Evolutionary conservation across 306 rosid genomes (phyloP), one percentile per base, ranked within the genome.

Genomic region (Carpinus fangiana): DNA sequence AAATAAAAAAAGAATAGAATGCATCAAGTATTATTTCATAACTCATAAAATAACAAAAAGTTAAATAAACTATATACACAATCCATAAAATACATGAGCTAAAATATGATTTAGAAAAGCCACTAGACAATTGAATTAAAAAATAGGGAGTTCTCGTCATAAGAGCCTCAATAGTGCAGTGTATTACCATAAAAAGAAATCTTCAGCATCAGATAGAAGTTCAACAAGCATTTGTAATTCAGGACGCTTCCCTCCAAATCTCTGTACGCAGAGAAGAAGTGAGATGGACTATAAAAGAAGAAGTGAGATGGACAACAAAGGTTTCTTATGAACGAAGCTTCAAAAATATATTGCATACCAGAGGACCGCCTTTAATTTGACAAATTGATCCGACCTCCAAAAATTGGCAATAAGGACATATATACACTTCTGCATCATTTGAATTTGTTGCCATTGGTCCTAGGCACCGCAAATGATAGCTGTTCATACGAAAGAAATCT

Each of bases 391-490:
- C 90, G 71, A 67, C 82, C 82, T 61, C 80, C 78, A 87, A 78
- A 78, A 83, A 64, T 83, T 80, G 86, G 84, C 98, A 92, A 76
- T 80, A 86, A 31, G 80, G 76, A 85, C 98, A 92, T 21, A 21
- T 72, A 82, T 78, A 92, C 43, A 16, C 65, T 80, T 81, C 84
- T 3, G 67, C 26, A 67, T 66, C 62, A 71, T 78, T 74, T 54
- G 64, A 14, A 71, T 73, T 85, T 64, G 70, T 70, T 52, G 73
- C 73, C 43, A 65, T 77, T 76, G 80, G 74, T 80, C 93, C 90
- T 70, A 89, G 78, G 86, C 97, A 90, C 77, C 62, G 80, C 81
- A 83, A 73, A 88, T 95, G 98, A 82, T 90, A 92, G 83, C 98
- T 95, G 93, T 85, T 77, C 86, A 84, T 73, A 85, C 47, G 59